phyloP scores from a whole-genome alignment of 805 yeast genomes.

The Sugiyamaella lignohabitans region DNA sequence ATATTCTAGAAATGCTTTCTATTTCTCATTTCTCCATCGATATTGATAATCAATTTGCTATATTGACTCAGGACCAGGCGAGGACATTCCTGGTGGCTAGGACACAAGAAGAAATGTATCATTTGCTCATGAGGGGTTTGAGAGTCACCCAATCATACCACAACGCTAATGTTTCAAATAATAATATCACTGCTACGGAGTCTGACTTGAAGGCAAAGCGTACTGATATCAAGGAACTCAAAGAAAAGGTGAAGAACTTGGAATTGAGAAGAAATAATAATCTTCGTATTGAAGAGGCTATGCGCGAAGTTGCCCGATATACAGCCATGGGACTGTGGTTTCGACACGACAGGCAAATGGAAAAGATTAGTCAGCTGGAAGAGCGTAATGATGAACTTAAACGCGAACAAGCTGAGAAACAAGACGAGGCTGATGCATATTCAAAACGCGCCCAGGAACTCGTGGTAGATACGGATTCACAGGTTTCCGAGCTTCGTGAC shows the following conservation, averaged over 20 bases:
- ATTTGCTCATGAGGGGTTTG: conserved; percentile 75
- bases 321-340: neutral
- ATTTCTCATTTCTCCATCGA: conserved; percentile 68
- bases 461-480: no score
- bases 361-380: neutral
- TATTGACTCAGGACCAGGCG: conserved; percentile 90
- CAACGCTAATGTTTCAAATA: conserved; percentile 36
- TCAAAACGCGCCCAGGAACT: no score
- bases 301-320: neutral
- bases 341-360: neutral
- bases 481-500: no score
- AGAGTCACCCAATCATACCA: conserved; percentile 53
- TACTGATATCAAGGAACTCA: conserved; percentile 34
- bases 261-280: neutral
- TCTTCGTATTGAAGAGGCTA: neutral
- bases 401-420: neutral
- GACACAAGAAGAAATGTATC: conserved; percentile 63
- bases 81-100: conserved; percentile 79
- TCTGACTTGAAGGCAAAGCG: conserved; percentile 37
- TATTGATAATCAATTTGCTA: conserved; percentile 85
- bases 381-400: neutral
- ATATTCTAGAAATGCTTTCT: conserved; percentile 61
- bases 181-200: conserved; percentile 36
- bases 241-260: conserved; percentile 6
- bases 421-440: neutral